phyloP scores from a whole-genome alignment of 1,139 yeast species.

The Blastobotrys malaysiensis region DNA sequence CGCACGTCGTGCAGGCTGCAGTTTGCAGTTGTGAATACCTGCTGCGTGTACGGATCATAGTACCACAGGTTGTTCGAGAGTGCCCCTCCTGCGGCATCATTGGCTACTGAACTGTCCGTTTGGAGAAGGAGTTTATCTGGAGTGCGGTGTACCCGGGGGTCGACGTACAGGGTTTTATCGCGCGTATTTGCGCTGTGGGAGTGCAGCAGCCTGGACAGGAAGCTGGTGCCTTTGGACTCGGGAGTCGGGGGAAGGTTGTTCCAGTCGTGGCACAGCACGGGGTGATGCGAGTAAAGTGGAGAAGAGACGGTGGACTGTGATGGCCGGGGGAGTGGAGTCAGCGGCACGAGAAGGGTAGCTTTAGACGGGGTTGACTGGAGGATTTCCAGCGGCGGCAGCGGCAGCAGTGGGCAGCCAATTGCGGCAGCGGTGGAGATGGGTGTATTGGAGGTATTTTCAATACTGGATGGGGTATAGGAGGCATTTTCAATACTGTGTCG shows the following conservation, averaged over 20 bases:
- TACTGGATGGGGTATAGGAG: no score
- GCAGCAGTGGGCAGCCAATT: not conserved
- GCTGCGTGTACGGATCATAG: not conserved
- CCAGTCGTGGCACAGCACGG: not conserved
- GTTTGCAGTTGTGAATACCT: not conserved
- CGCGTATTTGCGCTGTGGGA: not conserved
- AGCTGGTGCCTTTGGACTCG: not conserved
- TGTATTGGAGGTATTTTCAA: no score
- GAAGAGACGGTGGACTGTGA: no score
- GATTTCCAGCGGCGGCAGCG: not conserved
- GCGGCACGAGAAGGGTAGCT: not conserved
- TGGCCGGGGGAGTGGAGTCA: not conserved
- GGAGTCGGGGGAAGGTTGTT: not conserved
- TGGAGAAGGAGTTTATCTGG: not conserved
- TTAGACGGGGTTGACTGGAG: not conserved
- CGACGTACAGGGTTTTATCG: not conserved
- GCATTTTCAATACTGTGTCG: no score
- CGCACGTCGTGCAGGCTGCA: not conserved
- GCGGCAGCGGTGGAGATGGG: no score
- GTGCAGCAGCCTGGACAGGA: not conserved
- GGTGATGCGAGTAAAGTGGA: not conserved
- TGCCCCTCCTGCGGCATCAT: not conserved
- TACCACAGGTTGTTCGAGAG: not conserved
- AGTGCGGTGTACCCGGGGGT: not conserved
- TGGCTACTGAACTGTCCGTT: no score